Percentiles rank a stretch among this genome's conserved stretches.
These are phyloP conservation scores for Pyrus communis DNA, from an alignment of 306 rosid genomes.

Conservation along the genomic window DNA sequence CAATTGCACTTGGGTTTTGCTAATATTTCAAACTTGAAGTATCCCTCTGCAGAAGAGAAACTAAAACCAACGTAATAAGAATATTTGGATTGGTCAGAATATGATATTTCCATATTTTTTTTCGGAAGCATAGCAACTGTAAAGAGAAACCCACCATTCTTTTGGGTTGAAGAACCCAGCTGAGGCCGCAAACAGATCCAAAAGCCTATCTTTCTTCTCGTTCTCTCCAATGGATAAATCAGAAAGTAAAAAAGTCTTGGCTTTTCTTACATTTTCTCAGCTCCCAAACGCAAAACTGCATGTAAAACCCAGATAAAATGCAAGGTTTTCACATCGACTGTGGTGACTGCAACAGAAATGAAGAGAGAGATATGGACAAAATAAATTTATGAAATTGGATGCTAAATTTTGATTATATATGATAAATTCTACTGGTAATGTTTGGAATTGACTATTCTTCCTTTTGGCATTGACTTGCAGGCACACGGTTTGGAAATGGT, in stretches of 20 bases:
- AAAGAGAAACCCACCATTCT: neutral
- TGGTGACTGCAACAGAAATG: neutral
- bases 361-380: too few species aligned
- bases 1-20: neutral
- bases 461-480: neutral
- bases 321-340: neutral
- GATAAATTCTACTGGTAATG: neutral
- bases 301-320: neutral
- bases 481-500: too few species aligned
- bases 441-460: neutral
- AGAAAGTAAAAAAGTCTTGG: neutral
- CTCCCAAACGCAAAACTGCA: neutral
- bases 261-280: neutral
- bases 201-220: neutral
- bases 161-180: neutral
- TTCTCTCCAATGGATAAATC: neutral
- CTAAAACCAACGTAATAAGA: neutral
- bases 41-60: neutral
- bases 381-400: too few species aligned
- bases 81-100: neutral
- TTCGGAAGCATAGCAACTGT: neutral
- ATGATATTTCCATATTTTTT: neutral
- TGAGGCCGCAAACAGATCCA: neutral
- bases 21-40: neutral
- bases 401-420: too few species aligned